Percentiles rank a stretch among this genome's conserved stretches.
phyloP scores from a whole-genome alignment of 352 stramenopile species.

The Globisporangium cederbergense region DNA sequence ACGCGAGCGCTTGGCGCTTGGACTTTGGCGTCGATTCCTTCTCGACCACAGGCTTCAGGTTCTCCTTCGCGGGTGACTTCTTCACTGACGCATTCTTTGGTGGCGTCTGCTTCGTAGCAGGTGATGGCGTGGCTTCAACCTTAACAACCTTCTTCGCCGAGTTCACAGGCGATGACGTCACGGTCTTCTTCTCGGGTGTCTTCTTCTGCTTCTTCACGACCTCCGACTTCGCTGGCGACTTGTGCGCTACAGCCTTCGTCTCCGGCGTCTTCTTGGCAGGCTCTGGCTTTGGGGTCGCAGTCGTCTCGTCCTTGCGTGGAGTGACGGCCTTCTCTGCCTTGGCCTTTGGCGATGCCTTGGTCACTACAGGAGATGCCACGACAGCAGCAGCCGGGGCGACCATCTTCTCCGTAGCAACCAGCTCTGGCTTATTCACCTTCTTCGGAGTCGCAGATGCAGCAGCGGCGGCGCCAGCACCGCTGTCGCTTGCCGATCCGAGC shows the following conservation, averaged over 20 bases:
- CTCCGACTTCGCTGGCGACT: conserved; percentile 7
- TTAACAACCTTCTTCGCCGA: conserved; percentile 4
- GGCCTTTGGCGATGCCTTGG: conserved; percentile 15
- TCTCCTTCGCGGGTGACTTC: conserved; percentile 18
- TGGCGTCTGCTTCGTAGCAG: conserved; percentile 12
- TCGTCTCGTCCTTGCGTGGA: conserved; percentile 4
- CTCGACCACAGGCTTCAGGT: not conserved
- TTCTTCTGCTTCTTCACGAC: conserved; percentile 8
- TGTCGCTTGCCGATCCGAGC: conserved; percentile 19
- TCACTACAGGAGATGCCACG: not conserved
- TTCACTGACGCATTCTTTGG: conserved; percentile 6
- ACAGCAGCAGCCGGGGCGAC: not conserved
- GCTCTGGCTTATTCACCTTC: conserved; percentile 4
- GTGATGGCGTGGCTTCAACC: not conserved
- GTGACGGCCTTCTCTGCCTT: conserved; percentile 4
- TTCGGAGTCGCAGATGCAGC: not conserved
- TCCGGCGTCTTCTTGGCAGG: conserved; percentile 13
- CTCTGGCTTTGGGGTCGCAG: conserved; percentile 1
- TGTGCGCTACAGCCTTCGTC: not conserved
- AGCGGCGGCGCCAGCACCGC: not conserved
- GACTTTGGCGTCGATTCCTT: conserved; percentile 4
- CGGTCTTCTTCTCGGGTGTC: conserved; percentile 16
- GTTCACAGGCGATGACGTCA: conserved; percentile 7
- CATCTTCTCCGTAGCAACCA: not conserved
- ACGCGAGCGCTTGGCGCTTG: conserved; percentile 12